phyloP scores from a whole-genome alignment of 1,284 basidiomycete species.

The Trametes hirsuta region DNA sequence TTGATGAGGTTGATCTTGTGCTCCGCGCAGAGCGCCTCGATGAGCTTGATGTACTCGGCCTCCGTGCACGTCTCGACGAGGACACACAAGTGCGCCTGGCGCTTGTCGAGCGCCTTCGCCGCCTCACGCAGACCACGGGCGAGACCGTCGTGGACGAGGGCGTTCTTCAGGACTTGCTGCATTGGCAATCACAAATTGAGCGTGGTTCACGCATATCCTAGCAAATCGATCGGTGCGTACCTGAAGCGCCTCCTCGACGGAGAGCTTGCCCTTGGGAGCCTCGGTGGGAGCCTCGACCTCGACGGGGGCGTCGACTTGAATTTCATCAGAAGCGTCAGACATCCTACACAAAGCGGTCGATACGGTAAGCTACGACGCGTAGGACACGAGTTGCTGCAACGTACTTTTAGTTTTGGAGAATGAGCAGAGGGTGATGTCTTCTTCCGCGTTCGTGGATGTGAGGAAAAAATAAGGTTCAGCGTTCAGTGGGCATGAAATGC shows the following conservation, averaged over 20 bases:
- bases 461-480: conserved; percentile 48
- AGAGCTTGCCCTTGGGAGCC: conserved; percentile 92
- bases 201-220: too few species aligned
- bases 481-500: conserved; percentile 20
- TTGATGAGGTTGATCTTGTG: conserved; percentile 99
- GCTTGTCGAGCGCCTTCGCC: conserved; percentile 98
- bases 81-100: conserved; percentile 98
- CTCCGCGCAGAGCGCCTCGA: conserved; percentile 98
- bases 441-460: conserved; percentile 91
- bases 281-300: conserved; percentile 86
- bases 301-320: conserved; percentile 73
- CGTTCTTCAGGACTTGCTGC: conserved; percentile 93
- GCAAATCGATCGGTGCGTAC: conserved; percentile 40
- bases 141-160: conserved; percentile 97
- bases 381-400: conserved; percentile 23
- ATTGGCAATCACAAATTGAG: background rate
- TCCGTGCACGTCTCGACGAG: conserved; percentile 99
- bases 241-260: conserved; percentile 98
- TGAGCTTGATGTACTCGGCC: conserved; percentile 99
- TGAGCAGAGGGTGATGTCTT: conserved; percentile 66
- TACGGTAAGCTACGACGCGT: background rate
- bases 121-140: conserved; percentile 97
- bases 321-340: conserved; percentile 99
- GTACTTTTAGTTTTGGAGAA: conserved; percentile 50
- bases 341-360: conserved; percentile 54